These are phyloP conservation scores for Blastobotrys muscicola DNA, from an alignment of 805 yeast species.

Conservation along the genomic window DNA sequence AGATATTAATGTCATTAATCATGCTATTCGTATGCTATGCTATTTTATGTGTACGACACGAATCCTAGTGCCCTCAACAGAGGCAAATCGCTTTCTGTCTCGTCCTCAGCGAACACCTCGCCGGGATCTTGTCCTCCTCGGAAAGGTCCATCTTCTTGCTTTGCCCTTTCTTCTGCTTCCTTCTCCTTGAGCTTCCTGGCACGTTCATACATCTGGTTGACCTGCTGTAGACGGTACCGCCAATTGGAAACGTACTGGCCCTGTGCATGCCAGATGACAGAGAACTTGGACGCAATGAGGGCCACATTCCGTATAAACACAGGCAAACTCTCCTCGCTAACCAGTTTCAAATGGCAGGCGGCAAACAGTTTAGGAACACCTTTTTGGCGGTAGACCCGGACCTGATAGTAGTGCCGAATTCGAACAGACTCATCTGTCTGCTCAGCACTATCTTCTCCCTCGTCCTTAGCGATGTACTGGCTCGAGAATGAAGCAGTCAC, in stretches of 20 bases:
- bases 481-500: slow-evolving; percentile 28
- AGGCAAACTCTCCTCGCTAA: slow-evolving; percentile 52
- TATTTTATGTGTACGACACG: slow-evolving; percentile 5
- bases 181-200: slow-evolving; percentile 1
- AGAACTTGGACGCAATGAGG: slow-evolving; percentile 58
- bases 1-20: background rate
- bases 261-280: slow-evolving; percentile 61
- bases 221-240: slow-evolving; percentile 56
- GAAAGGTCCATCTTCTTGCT: background rate
- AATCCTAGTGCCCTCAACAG: slow-evolving; percentile 8
- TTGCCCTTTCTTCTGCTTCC: background rate
- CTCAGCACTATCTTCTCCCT: slow-evolving; percentile 5
- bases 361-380: slow-evolving; percentile 75
- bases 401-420: slow-evolving; percentile 36
- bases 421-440: slow-evolving; percentile 1
- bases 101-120: background rate
- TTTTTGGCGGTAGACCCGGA: slow-evolving; percentile 51
- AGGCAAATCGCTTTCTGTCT: slow-evolving; percentile 9
- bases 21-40: background rate
- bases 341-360: slow-evolving; percentile 63
- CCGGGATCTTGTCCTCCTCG: background rate
- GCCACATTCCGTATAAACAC: slow-evolving; percentile 58
- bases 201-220: slow-evolving; percentile 30
- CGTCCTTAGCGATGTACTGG: slow-evolving; percentile 7
- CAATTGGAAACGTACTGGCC: slow-evolving; percentile 53